Base-by-base conservation (phyloP, 495 filamentous ascomycete species). In the Penicillium chermesinum region DNA sequence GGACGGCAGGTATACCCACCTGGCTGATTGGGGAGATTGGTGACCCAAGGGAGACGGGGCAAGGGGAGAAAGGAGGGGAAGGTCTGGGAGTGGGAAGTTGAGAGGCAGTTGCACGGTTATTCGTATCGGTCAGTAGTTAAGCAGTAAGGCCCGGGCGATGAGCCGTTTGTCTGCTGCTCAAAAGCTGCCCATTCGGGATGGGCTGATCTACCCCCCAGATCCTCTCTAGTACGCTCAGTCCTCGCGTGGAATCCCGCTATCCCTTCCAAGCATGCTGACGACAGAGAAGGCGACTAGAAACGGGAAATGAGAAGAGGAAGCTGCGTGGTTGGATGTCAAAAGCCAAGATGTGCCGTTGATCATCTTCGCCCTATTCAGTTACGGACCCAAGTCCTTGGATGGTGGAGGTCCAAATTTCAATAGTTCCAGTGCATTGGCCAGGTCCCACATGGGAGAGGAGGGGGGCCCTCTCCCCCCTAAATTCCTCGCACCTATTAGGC, bases 341-440 rank as follows among this genome's bases (percentile, higher is more conserved):
- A 20, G 17, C 36, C 49, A 25, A 44, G 21, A 41, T 37, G 38
- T 46, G 35, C 40, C 19, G 38, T 48, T 42, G 46, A 46, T 49
- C 51, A 36, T 42, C 18, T 46, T 43, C 17, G 30, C 30, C 44
- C 44, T 4, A 37, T 3, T 17, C 6, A 5, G 14, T 37, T 37
- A 14, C 44, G 19, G 33, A 22, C 38, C 39, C 22, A 34, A n/a
- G 16, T 13, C 25, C 5, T 34, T 18, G 45, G 13, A 3, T 33
- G 22, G 52, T 54, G 52, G 52, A 43, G 47, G 38, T 43, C 46
- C 33, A 42, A 37, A 45, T 52, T 53, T 50, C 52, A 54, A 54
- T 54, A 54, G 52, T 50, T 54, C 46, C 41, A 41, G 38, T 30
- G 52, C 47, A 40, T 40, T 35, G 44, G 27, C 50, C 44, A 48